Base-by-base conservation (phyloP, 1,284 basidiomycete species). In the Microbotryum lychnidis-dioicae region DNA sequence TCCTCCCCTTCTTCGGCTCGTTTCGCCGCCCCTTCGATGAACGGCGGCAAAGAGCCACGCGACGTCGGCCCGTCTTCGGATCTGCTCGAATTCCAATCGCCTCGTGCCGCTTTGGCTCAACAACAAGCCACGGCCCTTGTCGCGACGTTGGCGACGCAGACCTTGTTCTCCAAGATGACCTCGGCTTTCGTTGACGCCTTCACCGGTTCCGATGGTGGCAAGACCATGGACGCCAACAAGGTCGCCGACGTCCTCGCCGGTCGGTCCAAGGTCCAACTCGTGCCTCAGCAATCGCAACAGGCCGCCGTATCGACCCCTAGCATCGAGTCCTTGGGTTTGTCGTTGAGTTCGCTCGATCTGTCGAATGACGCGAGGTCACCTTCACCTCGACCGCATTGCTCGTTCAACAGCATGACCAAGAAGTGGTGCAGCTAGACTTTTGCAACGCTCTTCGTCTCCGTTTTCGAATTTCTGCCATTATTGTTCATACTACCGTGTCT, bases 121-220 rank as follows among this genome's bases (percentile, higher is more conserved):
- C n/a, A 37, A 23, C 54, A 52, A 29, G 27, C 54, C 6, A 33
- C 50, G 64, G 66, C 71, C 7, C 57, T 65, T 20, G 66, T 73
- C 23, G 74, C 71, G 5, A 55, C 64, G 14, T 62, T 73, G 33
- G 75, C 76, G 5, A 56, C 66, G 27, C 69, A 71, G 57, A 76
- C 77, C 56, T 75, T 79, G 57, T 71, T 77, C 9, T 67, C 70
- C 18, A 73, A 73, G 50, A 70, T 79, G 53, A 70, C 76, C 2
- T 69, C 69, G 5, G 75, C 77, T 2, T 78, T 79, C 74, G 72
- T 75, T 68, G 74, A 75, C 10, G 78, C 78, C 5, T 79, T 79
- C 62, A 61, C 74, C 3, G 70, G 66, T 7, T 18, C 51, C 6
- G 25, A 46, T 3, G 48, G 31, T 4, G 16, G 20, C 6, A 27